Evolutionary conservation across 129 eudicot species (phyloP), one percentile per base, ranked within the genome.

Genomic region (Arctium minus): DNA sequence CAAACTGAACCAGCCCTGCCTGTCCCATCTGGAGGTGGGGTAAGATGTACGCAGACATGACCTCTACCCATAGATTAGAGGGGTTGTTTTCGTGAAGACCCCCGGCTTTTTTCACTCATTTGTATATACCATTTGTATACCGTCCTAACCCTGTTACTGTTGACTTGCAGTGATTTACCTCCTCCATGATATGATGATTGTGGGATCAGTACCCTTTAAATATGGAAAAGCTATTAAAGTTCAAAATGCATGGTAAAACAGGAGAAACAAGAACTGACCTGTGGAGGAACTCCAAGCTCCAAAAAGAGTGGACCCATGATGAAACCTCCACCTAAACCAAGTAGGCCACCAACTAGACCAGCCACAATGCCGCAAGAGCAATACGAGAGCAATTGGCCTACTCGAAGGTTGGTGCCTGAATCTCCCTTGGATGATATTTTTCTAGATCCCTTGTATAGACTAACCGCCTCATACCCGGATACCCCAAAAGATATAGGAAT

Each of bases 221-320:
- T 11, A 12, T 13, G n/a, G 60, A 13, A 48, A 50, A 50, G n/a
- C 18, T 50, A 50, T 50, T 50, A 18, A 12, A 50, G 5, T 56
- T 13, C 22, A 56, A 56, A 56, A 1, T 56, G 67, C 32, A 27
- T 65, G 67, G 67, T 60, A 60, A 17, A 60, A 60, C 22, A 13
- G 27, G 27, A 22, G 6, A 31, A 7, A 42, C 75, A 27, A 22
- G 32, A 83, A 79, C 88, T 78, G 56, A 91, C 98, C 89, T 92
- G 98, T 74, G 98, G 97, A 79, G 98, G 98, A 40, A 95, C 90
- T 31, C 97, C 98, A 6, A 95, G 91, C 88, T 95, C 98, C 89
- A 95, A 78, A 86, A 95, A 95, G 33, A 95, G 89, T 6, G 98
- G 98, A 7, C 97, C 98, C 92, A 95, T 89, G 53, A 95, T 95